Conservation (phyloP, 305 asterid species). For the Petunia hybrid region DNA sequence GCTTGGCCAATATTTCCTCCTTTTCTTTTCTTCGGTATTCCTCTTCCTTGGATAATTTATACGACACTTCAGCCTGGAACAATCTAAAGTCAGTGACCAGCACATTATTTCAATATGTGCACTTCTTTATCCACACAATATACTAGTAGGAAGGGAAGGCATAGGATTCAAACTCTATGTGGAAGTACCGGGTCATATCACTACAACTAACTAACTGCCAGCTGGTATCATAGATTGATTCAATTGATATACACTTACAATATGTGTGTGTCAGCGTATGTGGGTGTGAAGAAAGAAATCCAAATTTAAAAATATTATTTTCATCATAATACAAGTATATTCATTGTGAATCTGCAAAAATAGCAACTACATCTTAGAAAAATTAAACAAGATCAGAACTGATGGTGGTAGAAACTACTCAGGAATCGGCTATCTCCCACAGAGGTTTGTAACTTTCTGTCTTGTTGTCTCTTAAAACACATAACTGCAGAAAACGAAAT, state of each 20-base stretch:
- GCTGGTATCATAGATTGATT: neutral
- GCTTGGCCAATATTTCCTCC: conserved; percentile 58
- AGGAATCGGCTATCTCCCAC: conserved; percentile 3
- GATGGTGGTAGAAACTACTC: neutral
- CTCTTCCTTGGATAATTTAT: conserved; percentile 59
- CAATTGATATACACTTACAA: neutral
- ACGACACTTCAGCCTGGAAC: conserved; percentile 70
- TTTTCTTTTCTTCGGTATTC: conserved; percentile 47
- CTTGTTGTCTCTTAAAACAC: neutral
- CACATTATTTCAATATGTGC: conserved; percentile 30
- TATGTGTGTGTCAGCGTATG: neutral
- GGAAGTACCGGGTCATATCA: conserved; percentile 7
- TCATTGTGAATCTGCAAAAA: neutral
- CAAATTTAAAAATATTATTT: neutral
- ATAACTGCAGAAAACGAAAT: conserved; percentile 14
- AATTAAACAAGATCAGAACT: neutral
- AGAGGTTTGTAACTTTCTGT: conserved; percentile 4
- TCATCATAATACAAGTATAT: conserved; percentile 8
- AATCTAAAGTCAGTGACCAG: conserved; percentile 36
- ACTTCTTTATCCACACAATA: conserved; percentile 1
- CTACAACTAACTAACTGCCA: conserved; percentile 10
- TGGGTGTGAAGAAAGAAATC: conserved; percentile 12
- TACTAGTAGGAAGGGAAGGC: neutral
- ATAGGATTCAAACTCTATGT: neutral
- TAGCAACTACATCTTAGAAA: conserved; percentile 14